Evolutionary conservation across 345 rosid genomes (phyloP).

Genomic region (Triadica sebifera): DNA sequence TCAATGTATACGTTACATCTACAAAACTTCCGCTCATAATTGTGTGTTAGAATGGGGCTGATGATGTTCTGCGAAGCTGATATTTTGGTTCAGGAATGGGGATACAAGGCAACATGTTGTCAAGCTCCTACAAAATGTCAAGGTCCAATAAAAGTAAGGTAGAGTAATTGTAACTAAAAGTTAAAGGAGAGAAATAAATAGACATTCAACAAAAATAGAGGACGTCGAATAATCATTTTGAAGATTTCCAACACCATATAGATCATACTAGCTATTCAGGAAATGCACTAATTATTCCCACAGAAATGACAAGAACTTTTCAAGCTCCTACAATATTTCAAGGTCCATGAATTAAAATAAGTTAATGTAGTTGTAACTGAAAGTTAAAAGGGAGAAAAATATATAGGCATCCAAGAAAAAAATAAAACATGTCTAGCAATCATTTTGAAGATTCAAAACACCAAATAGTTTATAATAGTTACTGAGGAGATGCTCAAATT

Average conservation of each 20-base stretch:
- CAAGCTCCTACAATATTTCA: constrained; percentile 12
- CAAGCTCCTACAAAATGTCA: constrained; percentile 14
- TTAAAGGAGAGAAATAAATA: not conserved
- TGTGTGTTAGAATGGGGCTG: constrained; percentile 27
- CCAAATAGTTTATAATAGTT: not conserved
- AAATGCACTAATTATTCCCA: not conserved
- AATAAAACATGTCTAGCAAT: no score
- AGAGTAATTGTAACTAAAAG: no score
- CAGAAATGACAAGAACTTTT: no score
- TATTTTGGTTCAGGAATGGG: constrained; percentile 30
- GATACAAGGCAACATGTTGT: constrained; percentile 18
- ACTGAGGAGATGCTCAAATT: not conserved
- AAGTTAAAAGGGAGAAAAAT: not conserved
- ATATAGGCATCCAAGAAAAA: not conserved
- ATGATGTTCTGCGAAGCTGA: constrained; percentile 39
- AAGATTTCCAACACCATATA: not conserved
- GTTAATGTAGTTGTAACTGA: no score
- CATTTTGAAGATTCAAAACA: no score
- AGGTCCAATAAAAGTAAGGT: no score
- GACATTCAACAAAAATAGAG: not conserved
- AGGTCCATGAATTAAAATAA: no score
- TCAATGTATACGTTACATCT: constrained; percentile 11
- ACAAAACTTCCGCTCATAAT: constrained; percentile 14
- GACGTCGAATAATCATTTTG: no score
- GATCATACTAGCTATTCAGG: not conserved